Percentiles rank a stretch among this genome's conserved stretches.
phyloP scores from a whole-genome alignment of 306 rosid genomes.

The Rubus parviflorus region DNA sequence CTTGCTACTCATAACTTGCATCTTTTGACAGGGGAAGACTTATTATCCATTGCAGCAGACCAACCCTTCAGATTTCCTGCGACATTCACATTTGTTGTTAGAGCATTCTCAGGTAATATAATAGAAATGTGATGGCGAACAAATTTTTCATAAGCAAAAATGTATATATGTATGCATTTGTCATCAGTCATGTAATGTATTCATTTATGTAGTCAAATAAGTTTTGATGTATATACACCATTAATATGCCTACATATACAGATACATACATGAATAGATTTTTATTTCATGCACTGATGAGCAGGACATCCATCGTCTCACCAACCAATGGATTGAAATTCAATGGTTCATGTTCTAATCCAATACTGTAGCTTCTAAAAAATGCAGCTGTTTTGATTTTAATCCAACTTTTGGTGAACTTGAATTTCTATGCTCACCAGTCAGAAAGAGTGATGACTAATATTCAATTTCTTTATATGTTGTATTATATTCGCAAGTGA shows the following conservation, averaged over 20 bases:
- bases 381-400: background rate
- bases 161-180: background rate
- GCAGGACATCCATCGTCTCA: background rate
- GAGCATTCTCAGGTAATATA: conserved; percentile 92
- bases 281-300: background rate
- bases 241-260: background rate
- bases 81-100: conserved; percentile 99
- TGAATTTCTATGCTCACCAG: background rate
- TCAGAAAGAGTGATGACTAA: background rate
- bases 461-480: background rate
- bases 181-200: background rate
- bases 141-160: background rate
- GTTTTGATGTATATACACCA: background rate
- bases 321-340: background rate
- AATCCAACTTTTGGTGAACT: background rate
- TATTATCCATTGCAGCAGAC: conserved; percentile 91
- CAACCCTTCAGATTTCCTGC: conserved; percentile 99
- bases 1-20: conserved; percentile 28
- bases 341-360: background rate
- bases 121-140: conserved; percentile 13
- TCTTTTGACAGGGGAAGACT: conserved; percentile 83
- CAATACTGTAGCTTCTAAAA: background rate
- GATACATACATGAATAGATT: background rate
- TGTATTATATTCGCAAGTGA: background rate
- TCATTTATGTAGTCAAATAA: background rate